Evolutionary conservation across 345 rosid species (phyloP).

Genomic region (Rubroshorea leprosula): DNA sequence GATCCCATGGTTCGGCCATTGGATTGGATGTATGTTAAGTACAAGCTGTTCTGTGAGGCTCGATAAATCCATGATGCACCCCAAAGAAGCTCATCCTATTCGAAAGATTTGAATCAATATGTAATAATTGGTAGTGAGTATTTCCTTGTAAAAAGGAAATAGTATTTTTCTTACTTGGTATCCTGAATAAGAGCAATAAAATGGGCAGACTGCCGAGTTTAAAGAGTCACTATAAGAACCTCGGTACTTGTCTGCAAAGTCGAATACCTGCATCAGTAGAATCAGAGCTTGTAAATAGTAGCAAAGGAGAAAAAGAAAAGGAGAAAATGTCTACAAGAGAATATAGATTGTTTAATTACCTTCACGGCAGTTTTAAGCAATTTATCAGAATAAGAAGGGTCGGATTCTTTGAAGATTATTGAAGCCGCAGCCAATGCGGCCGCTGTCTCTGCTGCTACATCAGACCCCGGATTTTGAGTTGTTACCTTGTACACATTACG

Average conservation of each 20-base stretch:
- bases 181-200: slow-evolving; percentile 73
- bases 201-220: slow-evolving; percentile 60
- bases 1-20: slow-evolving; percentile 64
- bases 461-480: slow-evolving; percentile 59
- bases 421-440: slow-evolving; percentile 82
- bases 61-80: slow-evolving; percentile 68
- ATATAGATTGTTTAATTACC: slow-evolving; percentile 29
- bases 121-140: no score
- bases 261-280: slow-evolving; percentile 41
- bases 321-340: no score
- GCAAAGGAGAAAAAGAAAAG: not conserved
- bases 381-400: slow-evolving; percentile 53
- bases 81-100: slow-evolving; percentile 74
- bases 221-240: slow-evolving; percentile 69
- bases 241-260: slow-evolving; percentile 61
- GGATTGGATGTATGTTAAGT: slow-evolving; percentile 48
- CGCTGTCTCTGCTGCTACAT: slow-evolving; percentile 77
- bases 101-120: not conserved
- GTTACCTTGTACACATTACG: slow-evolving; percentile 59
- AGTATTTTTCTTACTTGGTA: slow-evolving; percentile 32
- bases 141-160: not conserved
- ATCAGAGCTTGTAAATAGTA: slow-evolving; percentile 3
- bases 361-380: slow-evolving; percentile 48
- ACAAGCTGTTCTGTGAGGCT: slow-evolving; percentile 47
- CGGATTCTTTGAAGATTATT: slow-evolving; percentile 54